Evolutionary conservation across 768 basidiomycete species (phyloP).

Genomic region (Panus rudis): DNA sequence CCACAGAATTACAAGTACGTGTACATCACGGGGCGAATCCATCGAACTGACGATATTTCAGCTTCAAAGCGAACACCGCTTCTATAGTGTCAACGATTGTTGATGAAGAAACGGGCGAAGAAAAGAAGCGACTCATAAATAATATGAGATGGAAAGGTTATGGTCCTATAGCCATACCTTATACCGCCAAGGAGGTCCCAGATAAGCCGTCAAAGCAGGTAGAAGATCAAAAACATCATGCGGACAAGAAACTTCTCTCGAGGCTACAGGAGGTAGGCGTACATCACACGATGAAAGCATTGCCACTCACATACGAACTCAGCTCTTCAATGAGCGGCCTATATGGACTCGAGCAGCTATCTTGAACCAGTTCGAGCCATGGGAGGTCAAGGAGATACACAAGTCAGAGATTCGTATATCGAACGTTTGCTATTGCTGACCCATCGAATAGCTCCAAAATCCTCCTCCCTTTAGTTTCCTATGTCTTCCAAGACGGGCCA

Average conservation of each 20-base stretch:
- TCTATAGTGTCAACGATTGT: constrained; percentile 62
- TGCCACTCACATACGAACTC: background rate
- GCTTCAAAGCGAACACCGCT: constrained; percentile 73
- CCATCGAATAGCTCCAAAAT: constrained; percentile 58
- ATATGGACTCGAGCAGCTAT: constrained; percentile 87
- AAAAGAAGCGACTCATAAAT: constrained; percentile 79
- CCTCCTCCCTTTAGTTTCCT: constrained; percentile 73
- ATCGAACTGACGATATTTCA: constrained; percentile 19
- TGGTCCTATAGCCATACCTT: constrained; percentile 66
- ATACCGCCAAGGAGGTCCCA: constrained; percentile 61
- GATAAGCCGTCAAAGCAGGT: constrained; percentile 55
- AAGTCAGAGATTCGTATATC: constrained; percentile 43
- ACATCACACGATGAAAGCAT: background rate
- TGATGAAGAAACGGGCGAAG: constrained; percentile 73
- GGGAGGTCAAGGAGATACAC: constrained; percentile 64
- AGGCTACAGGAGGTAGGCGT: constrained; percentile 44
- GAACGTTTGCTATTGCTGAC: background rate
- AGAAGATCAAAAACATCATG: constrained; percentile 48
- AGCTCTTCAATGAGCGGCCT: constrained; percentile 73
- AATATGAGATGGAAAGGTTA: constrained; percentile 81
- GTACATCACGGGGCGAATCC: background rate
- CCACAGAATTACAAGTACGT: constrained; percentile 76
- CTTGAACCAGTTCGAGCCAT: constrained; percentile 68
- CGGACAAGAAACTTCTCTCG: constrained; percentile 47
- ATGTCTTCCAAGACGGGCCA: constrained; percentile 90